Base-by-base conservation (phyloP, 805 yeast genomes). In the Wickerhamiella azyma region DNA sequence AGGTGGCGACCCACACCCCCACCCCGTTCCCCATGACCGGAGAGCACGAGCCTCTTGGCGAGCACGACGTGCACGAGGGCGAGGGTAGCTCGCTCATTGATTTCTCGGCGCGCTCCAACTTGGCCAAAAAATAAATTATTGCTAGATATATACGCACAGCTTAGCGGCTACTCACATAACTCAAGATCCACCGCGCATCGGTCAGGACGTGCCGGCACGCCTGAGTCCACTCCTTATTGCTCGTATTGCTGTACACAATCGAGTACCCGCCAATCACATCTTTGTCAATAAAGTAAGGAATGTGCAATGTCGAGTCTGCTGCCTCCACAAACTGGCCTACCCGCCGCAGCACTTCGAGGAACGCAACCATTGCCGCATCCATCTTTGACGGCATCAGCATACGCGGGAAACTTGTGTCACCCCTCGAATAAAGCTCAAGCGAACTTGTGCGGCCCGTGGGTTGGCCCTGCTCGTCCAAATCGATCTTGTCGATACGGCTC, bases 191-290 rank as follows among this genome's bases (percentile, higher is more conserved):
- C 57, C 85, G 85, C 26, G 77, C 69, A 55, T 89, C 76, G 0
- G 92, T 83, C 41, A 88, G 64, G 10, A 89, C 66, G 57, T 77
- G 82, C 55, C 82, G 81, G 63, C 95, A 86, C 1, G 94, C 89
- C 21, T 80, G 75, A 0, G 96, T 85, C 97, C 97, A 88, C 50
- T 81, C 85, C 39, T 76, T 76, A 58, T 79, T 80, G 0, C 80
- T 74, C 3, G 71, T 64, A 48, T 71, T 67, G 1, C 83, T 75
- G 1, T 85, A 71, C 40, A 78, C 67, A n/a, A 89, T 79, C 42
- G 83, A 75, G 47, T 76, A 72, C 1, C 84, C 86, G 1, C 92
- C 94, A 30, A 89, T 80, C 44, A 72, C 72, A 50, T 82, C 94
- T 8, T 70, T 71, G 1, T 74, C 69, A 62, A 88, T 84, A 16